phyloP scores from a whole-genome alignment of 306 rosid species.

The Prunus dulcis region DNA sequence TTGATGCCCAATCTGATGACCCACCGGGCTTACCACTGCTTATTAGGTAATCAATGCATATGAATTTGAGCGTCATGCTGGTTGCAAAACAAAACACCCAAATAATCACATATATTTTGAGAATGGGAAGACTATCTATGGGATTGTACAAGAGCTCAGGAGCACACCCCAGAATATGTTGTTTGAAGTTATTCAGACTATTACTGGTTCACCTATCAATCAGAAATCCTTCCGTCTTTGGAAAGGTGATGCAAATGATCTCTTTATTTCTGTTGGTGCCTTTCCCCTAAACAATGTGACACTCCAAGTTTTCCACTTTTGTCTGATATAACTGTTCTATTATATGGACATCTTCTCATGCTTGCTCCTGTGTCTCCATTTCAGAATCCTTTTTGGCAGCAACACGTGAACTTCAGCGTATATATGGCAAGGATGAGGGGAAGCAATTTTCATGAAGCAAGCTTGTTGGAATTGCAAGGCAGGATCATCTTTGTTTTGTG shows the following conservation, averaged over 20 bases:
- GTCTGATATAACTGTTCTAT: conserved; percentile 2
- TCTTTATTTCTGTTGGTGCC: background rate
- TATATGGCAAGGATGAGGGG: conserved; percentile 57
- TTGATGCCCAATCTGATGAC: conserved; percentile 14
- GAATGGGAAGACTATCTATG: conserved; percentile 80
- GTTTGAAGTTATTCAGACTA: conserved; percentile 71
- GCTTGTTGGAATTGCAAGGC: conserved; percentile 24
- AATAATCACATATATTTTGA: conserved; percentile 81
- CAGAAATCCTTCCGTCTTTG: conserved; percentile 69
- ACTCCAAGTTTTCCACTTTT: background rate
- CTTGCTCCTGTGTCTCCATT: conserved; percentile 11
- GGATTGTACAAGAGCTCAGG: conserved; percentile 79
- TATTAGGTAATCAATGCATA: conserved; percentile 66
- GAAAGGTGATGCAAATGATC: conserved; percentile 47
- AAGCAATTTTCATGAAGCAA: conserved; percentile 36
- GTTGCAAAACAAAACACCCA: conserved; percentile 84
- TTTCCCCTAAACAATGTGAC: background rate
- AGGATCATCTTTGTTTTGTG: conserved; percentile 31
- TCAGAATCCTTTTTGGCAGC: conserved; percentile 73
- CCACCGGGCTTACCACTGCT: conserved; percentile 9
- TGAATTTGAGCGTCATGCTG: conserved; percentile 83
- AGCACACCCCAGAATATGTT: conserved; percentile 67
- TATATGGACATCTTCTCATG: conserved; percentile 16
- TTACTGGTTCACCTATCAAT: conserved; percentile 72
- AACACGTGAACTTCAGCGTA: conserved; percentile 63